A percentile compares a stretch with the other conserved stretches of the same genome.
These are phyloP conservation scores for Metschnikowia lochheadii DNA, from an alignment of 805 yeast genomes.

Conservation along the genomic window DNA sequence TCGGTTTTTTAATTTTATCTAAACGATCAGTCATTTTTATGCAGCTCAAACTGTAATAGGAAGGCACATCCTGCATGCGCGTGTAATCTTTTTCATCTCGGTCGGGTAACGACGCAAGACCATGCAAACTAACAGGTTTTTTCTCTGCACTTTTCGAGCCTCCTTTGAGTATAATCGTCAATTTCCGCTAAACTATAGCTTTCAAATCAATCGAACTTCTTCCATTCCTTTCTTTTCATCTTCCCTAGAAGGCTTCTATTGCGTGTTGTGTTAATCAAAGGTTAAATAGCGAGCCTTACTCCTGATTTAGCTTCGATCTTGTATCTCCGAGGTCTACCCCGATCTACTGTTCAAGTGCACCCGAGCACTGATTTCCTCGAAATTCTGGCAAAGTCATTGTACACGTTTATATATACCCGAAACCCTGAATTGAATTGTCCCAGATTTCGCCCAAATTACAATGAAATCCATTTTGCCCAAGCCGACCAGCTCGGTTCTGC, in stretches of 20 bases:
- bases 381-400: not conserved
- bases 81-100: slow-evolving; percentile 19
- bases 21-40: slow-evolving; percentile 13
- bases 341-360: not conserved
- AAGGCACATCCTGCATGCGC: slow-evolving; percentile 10
- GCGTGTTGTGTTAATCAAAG: not conserved
- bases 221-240: not conserved
- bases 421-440: not conserved
- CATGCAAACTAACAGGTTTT: slow-evolving; percentile 9
- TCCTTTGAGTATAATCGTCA: not conserved
- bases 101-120: slow-evolving; percentile 17
- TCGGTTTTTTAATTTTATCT: slow-evolving; percentile 10
- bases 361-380: not conserved
- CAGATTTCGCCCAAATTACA: not conserved
- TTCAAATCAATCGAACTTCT: not conserved
- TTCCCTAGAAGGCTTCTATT: not conserved
- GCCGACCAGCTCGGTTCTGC: slow-evolving; percentile 23
- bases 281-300: not conserved
- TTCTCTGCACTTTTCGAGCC: slow-evolving; percentile 3
- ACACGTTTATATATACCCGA: not conserved
- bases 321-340: not conserved
- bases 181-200: not conserved
- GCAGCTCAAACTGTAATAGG: slow-evolving; percentile 6
- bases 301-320: not conserved
- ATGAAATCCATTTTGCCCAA: slow-evolving; percentile 42